phyloP scores from a whole-genome alignment of 1,284 basidiomycete genomes.

The Cryptococcus sp. region DNA sequence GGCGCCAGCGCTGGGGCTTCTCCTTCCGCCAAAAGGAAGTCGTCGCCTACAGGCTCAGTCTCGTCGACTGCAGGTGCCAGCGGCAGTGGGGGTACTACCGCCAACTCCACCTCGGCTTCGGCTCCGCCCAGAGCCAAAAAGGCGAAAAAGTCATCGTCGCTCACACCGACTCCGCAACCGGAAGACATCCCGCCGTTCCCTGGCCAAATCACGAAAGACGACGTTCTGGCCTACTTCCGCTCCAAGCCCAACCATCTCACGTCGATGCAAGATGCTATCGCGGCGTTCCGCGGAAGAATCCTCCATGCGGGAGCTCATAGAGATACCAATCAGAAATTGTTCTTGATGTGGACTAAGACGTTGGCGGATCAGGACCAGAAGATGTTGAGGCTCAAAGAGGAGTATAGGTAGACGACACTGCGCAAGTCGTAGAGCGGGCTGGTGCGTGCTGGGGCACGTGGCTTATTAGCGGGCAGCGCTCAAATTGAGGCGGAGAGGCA shows the following conservation, averaged over 20 bases:
- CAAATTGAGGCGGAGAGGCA: no score
- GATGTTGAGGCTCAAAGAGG: conserved; percentile 29
- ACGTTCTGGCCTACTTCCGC: conserved; percentile 43
- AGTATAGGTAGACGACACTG: conserved; percentile 19
- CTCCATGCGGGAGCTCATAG: conserved; percentile 18
- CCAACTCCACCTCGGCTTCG: conserved; percentile 12
- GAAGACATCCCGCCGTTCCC: conserved; percentile 32
- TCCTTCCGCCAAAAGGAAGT: conserved; percentile 19
- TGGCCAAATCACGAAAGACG: conserved; percentile 39
- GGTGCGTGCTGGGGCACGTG: not conserved
- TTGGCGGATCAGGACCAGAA: conserved; percentile 30
- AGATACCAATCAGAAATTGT: conserved; percentile 35
- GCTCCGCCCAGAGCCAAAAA: conserved; percentile 8
- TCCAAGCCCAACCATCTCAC: conserved; percentile 16
- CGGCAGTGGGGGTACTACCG: conserved; percentile 1
- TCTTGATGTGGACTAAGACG: conserved; percentile 29
- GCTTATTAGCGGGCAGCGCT: no score
- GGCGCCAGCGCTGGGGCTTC: conserved; percentile 5
- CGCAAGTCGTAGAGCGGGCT: no score
- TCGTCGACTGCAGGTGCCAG: not conserved
- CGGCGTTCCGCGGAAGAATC: conserved; percentile 32
- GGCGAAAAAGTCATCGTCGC: conserved; percentile 56
- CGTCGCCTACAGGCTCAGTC: conserved; percentile 5
- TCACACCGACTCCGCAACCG: conserved; percentile 36
- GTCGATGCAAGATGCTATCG: conserved; percentile 32